These are phyloP conservation scores for Combretum micranthum DNA, from an alignment of 345 rosid genomes.

Conservation along the genomic window DNA sequence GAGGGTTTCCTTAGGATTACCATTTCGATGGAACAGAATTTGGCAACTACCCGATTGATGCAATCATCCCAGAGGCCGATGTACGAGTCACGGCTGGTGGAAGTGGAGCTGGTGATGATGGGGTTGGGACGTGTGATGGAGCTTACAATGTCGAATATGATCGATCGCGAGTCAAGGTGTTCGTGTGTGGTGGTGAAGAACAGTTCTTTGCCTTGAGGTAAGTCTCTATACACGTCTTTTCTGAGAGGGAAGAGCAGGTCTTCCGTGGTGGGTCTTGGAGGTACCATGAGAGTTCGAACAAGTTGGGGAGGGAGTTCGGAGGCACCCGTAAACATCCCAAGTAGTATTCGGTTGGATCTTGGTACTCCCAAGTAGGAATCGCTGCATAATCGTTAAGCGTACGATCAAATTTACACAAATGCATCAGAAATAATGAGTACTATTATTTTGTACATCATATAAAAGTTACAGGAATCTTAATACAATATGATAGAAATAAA, in stretches of 20 bases:
- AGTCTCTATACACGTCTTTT: constrained; percentile 68
- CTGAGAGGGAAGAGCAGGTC: constrained; percentile 74
- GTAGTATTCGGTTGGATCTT: constrained; percentile 84
- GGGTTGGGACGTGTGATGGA: constrained; percentile 55
- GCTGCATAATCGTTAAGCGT: constrained; percentile 21
- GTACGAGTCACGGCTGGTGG: constrained; percentile 67
- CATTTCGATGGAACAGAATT: constrained; percentile 58
- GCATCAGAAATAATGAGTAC: no score
- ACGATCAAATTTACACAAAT: no score
- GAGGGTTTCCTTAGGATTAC: constrained; percentile 52
- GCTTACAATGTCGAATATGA: constrained; percentile 53
- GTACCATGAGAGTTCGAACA: constrained; percentile 78
- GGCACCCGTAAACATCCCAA: constrained; percentile 57
- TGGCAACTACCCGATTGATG: constrained; percentile 65
- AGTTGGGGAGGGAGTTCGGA: constrained; percentile 49
- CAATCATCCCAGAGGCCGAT: constrained; percentile 89
- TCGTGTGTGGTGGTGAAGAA: constrained; percentile 64
- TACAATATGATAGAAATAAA: background rate
- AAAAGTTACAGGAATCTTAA: no score
- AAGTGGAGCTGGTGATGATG: constrained; percentile 28
- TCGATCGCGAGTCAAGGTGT: constrained; percentile 59
- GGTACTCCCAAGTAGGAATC: constrained; percentile 57
- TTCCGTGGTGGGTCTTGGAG: constrained; percentile 85
- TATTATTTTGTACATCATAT: no score
- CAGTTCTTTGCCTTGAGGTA: constrained; percentile 77